These are phyloP conservation scores for Russula griseocarnosa DNA, from an alignment of 768 basidiomycete genomes.

Conservation along the genomic window DNA sequence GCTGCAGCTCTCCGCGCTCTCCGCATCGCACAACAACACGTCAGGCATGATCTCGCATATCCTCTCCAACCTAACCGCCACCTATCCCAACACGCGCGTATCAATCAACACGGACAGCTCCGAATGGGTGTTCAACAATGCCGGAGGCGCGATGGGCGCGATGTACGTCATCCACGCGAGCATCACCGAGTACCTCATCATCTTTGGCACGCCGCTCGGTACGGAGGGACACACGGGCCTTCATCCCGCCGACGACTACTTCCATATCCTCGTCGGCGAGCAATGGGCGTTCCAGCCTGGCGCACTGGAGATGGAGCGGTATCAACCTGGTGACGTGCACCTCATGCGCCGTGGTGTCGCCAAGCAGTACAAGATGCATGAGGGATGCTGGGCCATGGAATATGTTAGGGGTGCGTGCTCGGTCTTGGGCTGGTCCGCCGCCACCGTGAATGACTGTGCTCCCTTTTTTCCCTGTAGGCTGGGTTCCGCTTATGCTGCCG, in stretches of 20 bases:
- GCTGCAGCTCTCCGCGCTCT: slow-evolving; percentile 71
- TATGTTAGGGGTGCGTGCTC: slow-evolving; percentile 75
- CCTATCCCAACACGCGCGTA: slow-evolving; percentile 57
- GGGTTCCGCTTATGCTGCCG: slow-evolving; percentile 96
- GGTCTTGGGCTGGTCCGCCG: background rate
- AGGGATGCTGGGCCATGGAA: slow-evolving; percentile 94
- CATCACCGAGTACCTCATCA: slow-evolving; percentile 94
- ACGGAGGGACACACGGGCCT: slow-evolving; percentile 95
- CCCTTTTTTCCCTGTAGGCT: slow-evolving; percentile 55
- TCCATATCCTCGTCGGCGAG: slow-evolving; percentile 90
- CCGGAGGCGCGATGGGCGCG: slow-evolving; percentile 95
- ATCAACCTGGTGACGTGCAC: slow-evolving; percentile 81
- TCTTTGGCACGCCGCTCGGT: slow-evolving; percentile 93
- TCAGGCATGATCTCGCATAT: slow-evolving; percentile 77
- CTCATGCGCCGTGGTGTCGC: slow-evolving; percentile 74
- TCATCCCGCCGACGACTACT: slow-evolving; percentile 97
- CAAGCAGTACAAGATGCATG: slow-evolving; percentile 98
- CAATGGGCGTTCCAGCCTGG: slow-evolving; percentile 92
- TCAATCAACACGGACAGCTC: slow-evolving; percentile 52
- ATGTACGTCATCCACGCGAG: slow-evolving; percentile 98
- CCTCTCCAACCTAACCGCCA: slow-evolving; percentile 68
- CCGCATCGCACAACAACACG: slow-evolving; percentile 58
- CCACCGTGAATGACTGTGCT: slow-evolving; percentile 1
- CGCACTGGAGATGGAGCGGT: slow-evolving; percentile 77
- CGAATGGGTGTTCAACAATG: slow-evolving; percentile 97